phyloP scores from a whole-genome alignment of 2,329 filamentous ascomycete species.

The Botrytis tulipae region DNA sequence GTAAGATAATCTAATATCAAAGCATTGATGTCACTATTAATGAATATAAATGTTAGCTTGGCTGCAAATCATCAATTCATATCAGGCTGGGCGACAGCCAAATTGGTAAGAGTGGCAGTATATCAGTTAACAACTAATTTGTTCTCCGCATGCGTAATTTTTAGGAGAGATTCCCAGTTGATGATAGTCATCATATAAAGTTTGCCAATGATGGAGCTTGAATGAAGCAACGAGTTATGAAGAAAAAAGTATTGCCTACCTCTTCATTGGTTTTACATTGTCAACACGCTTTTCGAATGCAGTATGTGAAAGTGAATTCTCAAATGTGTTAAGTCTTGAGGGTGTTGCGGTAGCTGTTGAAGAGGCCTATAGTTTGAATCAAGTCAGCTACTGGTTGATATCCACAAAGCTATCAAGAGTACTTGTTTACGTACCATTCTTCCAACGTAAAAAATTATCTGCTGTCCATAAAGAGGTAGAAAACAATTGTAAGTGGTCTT shows the following conservation, averaged over 20 bases:
- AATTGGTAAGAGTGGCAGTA: slow-evolving; percentile 27
- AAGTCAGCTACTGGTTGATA: slow-evolving; percentile 5
- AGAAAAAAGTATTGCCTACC: slow-evolving; percentile 55
- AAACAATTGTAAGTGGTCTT: slow-evolving; percentile 21
- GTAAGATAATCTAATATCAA: slow-evolving; percentile 96
- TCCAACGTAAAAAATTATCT: slow-evolving; percentile 27
- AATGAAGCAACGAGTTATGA: slow-evolving; percentile 15
- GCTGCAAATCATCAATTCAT: background rate
- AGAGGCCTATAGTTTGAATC: slow-evolving; percentile 32
- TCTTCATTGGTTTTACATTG: slow-evolving; percentile 83
- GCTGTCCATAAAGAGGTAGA: slow-evolving; percentile 29
- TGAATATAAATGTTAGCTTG: slow-evolving; percentile 3
- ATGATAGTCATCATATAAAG: slow-evolving; percentile 72
- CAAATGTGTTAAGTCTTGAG: slow-evolving; percentile 27
- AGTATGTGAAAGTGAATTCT: background rate
- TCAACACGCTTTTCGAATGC: slow-evolving; percentile 79
- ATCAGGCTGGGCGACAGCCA: slow-evolving; percentile 5
- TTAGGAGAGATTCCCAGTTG: slow-evolving; percentile 99
- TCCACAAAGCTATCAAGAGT: background rate
- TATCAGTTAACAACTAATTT: slow-evolving; percentile 75
- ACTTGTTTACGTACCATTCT: slow-evolving; percentile 34
- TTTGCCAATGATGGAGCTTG: slow-evolving; percentile 31
- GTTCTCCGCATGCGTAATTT: slow-evolving; percentile 79
- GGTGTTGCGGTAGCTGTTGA: slow-evolving; percentile 62
- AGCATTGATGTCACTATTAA: slow-evolving; percentile 82